Percentiles rank a stretch among this genome's conserved stretches.
Conservation (phyloP, 805 yeast species). For the Candida boidinii region DNA sequence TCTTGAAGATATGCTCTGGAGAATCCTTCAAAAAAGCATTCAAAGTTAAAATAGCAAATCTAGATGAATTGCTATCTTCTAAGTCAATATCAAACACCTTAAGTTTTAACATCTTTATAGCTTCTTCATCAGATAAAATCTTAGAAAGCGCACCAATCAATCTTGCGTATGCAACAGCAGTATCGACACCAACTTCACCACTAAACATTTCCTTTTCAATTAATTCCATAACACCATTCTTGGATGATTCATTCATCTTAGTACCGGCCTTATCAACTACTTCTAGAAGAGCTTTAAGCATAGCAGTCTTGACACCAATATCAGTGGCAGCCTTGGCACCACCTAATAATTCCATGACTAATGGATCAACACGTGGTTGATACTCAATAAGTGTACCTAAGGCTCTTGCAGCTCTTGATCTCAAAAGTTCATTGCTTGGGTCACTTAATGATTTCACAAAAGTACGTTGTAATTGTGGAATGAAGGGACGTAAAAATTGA, state of each 20-base stretch:
- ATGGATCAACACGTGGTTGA: constrained; percentile 91
- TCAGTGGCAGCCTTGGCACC: constrained; percentile 65
- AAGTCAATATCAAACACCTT: constrained; percentile 45
- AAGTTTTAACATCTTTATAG: constrained; percentile 44
- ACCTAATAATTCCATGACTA: constrained; percentile 71
- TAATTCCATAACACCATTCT: constrained; percentile 55
- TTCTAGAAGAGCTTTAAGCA: constrained; percentile 77
- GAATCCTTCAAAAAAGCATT: constrained; percentile 77
- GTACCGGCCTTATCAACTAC: constrained; percentile 74
- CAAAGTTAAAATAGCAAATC: constrained; percentile 62
- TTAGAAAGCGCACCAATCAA: constrained; percentile 71
- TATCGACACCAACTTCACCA: constrained; percentile 34
- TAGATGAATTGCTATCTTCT: constrained; percentile 32
- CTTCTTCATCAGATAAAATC: constrained; percentile 57
- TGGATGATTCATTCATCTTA: constrained; percentile 68
- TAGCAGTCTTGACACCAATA: constrained; percentile 71
- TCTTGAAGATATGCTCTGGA: constrained; percentile 51
- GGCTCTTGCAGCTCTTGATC: constrained; percentile 83
- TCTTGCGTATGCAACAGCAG: constrained; percentile 70
- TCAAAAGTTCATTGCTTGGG: constrained; percentile 57
- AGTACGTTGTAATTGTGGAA: constrained; percentile 96
- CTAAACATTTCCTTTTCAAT: constrained; percentile 60
- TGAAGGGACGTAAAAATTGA: constrained; percentile 84
- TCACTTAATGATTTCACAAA: constrained; percentile 89
- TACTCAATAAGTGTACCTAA: constrained; percentile 79